Percentiles rank a stretch among this genome's conserved stretches.
Conservation (phyloP, 2,329 filamentous ascomycete genomes). For the Penicillium janthinellum region DNA sequence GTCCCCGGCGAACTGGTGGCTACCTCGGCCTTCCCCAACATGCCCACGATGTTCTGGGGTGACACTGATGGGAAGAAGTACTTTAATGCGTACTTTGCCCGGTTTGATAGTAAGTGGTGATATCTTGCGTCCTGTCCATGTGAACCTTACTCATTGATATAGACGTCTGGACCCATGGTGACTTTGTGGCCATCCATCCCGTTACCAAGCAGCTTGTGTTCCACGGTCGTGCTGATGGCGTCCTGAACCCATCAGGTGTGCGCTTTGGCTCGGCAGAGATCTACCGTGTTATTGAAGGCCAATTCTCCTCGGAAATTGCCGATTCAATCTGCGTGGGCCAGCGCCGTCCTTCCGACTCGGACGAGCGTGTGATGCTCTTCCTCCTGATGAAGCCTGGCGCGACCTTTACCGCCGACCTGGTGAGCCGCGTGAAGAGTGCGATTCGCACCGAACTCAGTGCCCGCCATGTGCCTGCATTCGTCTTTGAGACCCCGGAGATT, state of each 20-base stretch:
- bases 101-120: conserved; percentile 20
- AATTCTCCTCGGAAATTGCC: conserved; percentile 55
- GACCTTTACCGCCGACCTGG: conserved; percentile 44
- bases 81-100: conserved; percentile 31
- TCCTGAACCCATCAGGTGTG: conserved; percentile 77
- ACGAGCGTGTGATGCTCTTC: conserved; percentile 64
- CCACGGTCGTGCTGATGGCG: conserved; percentile 61
- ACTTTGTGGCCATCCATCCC: conserved; percentile 74
- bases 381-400: conserved; percentile 54
- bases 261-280: conserved; percentile 80
- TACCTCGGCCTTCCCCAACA: conserved; percentile 71
- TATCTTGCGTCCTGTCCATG: background rate
- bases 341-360: conserved; percentile 59
- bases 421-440: conserved; percentile 58
- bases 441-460: conserved; percentile 69
- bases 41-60: conserved; percentile 66
- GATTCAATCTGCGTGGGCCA: conserved; percentile 81
- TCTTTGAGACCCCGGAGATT: conserved; percentile 80
- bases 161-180: conserved; percentile 78
- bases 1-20: conserved; percentile 75
- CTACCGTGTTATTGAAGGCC: conserved; percentile 64
- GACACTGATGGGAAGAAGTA: conserved; percentile 58
- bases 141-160: background rate
- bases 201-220: conserved; percentile 57
- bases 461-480: conserved; percentile 74